Conservation (phyloP, 2,329 filamentous ascomycete species). For the Fulvia fulva region DNA sequence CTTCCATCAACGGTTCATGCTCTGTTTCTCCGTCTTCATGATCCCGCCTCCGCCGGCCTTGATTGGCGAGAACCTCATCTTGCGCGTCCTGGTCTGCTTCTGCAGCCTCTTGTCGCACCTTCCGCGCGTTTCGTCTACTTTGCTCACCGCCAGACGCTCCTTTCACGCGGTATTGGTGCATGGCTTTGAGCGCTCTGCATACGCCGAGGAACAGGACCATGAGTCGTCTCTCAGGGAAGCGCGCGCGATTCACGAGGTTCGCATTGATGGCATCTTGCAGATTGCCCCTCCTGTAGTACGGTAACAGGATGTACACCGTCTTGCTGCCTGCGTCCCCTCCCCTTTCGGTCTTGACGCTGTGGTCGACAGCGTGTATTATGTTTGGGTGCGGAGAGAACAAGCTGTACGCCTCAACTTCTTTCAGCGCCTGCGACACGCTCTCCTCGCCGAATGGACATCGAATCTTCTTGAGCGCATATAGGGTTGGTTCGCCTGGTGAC, state of each 20-base stretch:
- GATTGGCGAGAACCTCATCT: slow-evolving; percentile 46
- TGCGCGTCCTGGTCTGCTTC: slow-evolving; percentile 49
- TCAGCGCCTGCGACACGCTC: slow-evolving; percentile 89
- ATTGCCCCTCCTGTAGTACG: slow-evolving; percentile 93
- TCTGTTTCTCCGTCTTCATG: slow-evolving; percentile 62
- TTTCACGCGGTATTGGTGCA: slow-evolving; percentile 80
- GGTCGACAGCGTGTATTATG: slow-evolving; percentile 83
- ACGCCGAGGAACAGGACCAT: slow-evolving; percentile 92
- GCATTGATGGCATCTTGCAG: slow-evolving; percentile 98
- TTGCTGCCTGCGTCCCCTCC: slow-evolving; percentile 63
- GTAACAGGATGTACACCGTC: slow-evolving; percentile 93
- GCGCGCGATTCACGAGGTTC: slow-evolving; percentile 90
- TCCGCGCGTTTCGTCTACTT: slow-evolving; percentile 53
- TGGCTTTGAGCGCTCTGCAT: slow-evolving; percentile 77
- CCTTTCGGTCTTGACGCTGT: slow-evolving; percentile 71
- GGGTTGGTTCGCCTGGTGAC: slow-evolving; percentile 74
- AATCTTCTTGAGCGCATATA: slow-evolving; percentile 97
- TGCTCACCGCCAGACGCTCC: slow-evolving; percentile 50
- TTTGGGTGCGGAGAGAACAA: slow-evolving; percentile 78
- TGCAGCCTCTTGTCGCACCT: slow-evolving; percentile 53
- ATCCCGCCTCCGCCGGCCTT: slow-evolving; percentile 38
- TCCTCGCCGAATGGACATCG: slow-evolving; percentile 96
- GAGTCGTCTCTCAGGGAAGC: slow-evolving; percentile 80
- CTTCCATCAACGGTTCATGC: slow-evolving; percentile 72
- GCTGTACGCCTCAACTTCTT: slow-evolving; percentile 94